Evolutionary conservation across 2,329 filamentous ascomycete species (phyloP), one percentile per base, ranked within the genome.

Genomic region (Fusarium hostae): DNA sequence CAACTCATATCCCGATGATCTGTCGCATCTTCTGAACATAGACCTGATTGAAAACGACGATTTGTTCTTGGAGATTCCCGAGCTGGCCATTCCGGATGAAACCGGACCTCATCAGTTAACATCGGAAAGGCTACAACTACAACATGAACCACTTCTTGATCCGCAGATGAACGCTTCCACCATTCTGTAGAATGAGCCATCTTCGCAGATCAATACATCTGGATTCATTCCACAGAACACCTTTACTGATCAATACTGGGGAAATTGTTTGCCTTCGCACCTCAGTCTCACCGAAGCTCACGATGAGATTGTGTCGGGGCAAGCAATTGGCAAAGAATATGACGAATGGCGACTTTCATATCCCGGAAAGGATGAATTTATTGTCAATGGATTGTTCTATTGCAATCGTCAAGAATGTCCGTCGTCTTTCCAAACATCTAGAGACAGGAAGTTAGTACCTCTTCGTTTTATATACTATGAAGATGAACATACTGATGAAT

Each of bases 141-240:
- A 43, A 43, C 8, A 41, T 54, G 51, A 43, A 41, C 51, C 51
- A 41, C 20, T 32, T 22, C 11, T 54, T 32, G 51, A 54, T 54
- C 51, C 26, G 32, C 26, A 34, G 51, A 22, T 22, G 6, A 26
- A 41, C 37, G 11, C 18, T 54, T 43, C 37, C 51, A 54, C 26
- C 51, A 54, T 54, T 54, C 51, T 41, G 20, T 54, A 54, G 51
- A 54, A 32, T 54, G 37, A 54, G 51, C 8, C 37, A 54, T 43
- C 51, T 54, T 26, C 28, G 32, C 51, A 30, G 37, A 54, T 54
- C 51, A 11, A 43, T 43, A 22, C 7, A 43, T 18, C 20, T 54
- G 51, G 51, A n/a, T 43, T 54, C 37, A 32, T 41, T 41, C 51
- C 51, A 41, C 51, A 54, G 37, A 41, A 43, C 10, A 41, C 37